Conservation (phyloP, 139 green algal genomes). For the Chlorella sorokiniana region DNA sequence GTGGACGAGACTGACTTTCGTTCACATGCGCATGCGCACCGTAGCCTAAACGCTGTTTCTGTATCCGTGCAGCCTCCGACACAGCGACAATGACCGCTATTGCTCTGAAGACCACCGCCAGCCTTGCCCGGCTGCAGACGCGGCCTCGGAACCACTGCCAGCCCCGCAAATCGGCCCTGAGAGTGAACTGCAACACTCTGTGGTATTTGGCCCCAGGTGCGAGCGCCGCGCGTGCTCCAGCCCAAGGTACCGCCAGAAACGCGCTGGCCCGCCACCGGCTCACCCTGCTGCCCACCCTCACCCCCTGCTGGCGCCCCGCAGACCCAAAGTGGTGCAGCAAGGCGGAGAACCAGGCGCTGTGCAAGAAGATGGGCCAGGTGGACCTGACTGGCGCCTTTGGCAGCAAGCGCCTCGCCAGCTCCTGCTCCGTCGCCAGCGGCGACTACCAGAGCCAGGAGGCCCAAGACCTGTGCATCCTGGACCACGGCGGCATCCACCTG, state of each 20-base stretch:
- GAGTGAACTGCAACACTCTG: not conserved
- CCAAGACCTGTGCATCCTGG: constrained; percentile 36
- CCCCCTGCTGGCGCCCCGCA: not conserved
- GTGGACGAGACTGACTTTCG: too few relatives aligned
- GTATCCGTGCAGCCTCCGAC: too few relatives aligned
- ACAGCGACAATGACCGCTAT: too few relatives aligned
- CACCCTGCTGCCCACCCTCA: not conserved
- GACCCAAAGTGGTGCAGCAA: not conserved
- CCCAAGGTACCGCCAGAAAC: too few relatives aligned
- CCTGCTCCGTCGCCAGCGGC: constrained; percentile 20
- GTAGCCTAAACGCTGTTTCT: too few relatives aligned
- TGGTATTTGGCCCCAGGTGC: not conserved
- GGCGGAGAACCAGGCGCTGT: not conserved
- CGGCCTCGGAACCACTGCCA: too few relatives aligned
- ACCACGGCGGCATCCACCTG: constrained; percentile 43
- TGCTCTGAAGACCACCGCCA: too few relatives aligned
- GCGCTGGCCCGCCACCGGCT: not conserved
- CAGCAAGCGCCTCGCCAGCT: constrained; percentile 30
- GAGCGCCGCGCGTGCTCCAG: not conserved
- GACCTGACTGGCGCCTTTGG: constrained; percentile 23
- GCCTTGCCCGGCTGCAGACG: too few relatives aligned
- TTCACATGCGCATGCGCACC: too few relatives aligned
- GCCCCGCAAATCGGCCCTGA: not conserved
- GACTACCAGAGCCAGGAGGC: constrained; percentile 12
- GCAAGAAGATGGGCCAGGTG: not conserved